A percentile compares a stretch with the other conserved stretches of the same genome.
Evolutionary conservation across 805 yeast species (phyloP).

Genomic region (Scheffersomyces stipitis): DNA sequence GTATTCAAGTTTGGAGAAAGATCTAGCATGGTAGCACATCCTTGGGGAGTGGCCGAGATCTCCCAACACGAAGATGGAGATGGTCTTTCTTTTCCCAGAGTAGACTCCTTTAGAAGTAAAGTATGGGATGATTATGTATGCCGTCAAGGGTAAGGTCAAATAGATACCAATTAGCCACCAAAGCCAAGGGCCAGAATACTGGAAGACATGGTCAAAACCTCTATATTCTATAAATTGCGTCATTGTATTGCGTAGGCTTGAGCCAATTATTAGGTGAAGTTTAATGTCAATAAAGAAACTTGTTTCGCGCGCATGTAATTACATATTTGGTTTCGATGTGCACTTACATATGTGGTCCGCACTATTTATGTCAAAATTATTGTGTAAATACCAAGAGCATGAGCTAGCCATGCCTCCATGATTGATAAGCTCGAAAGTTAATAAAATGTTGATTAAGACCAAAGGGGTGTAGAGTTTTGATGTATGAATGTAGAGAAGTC

Average conservation of each 20-base stretch:
- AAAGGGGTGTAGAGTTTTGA: no score
- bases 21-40: slow-evolving; percentile 85
- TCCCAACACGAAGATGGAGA: slow-evolving; percentile 82
- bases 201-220: slow-evolving; percentile 12
- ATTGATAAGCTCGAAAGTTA: no score
- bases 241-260: not conserved
- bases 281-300: no score
- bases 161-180: slow-evolving; percentile 48
- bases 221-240: slow-evolving; percentile 3
- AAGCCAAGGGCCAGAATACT: slow-evolving; percentile 31
- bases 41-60: slow-evolving; percentile 95
- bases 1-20: slow-evolving; percentile 69
- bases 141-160: slow-evolving; percentile 43
- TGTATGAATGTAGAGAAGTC: no score
- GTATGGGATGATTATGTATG: slow-evolving; percentile 42
- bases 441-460: no score
- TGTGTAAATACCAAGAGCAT: no score
- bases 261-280: no score
- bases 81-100: slow-evolving; percentile 43
- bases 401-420: no score
- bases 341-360: no score
- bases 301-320: no score
- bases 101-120: slow-evolving; percentile 22
- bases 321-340: no score
- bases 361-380: no score